Evolutionary conservation across 2,329 filamentous ascomycete species (phyloP).

Genomic region (Fusarium udum): DNA sequence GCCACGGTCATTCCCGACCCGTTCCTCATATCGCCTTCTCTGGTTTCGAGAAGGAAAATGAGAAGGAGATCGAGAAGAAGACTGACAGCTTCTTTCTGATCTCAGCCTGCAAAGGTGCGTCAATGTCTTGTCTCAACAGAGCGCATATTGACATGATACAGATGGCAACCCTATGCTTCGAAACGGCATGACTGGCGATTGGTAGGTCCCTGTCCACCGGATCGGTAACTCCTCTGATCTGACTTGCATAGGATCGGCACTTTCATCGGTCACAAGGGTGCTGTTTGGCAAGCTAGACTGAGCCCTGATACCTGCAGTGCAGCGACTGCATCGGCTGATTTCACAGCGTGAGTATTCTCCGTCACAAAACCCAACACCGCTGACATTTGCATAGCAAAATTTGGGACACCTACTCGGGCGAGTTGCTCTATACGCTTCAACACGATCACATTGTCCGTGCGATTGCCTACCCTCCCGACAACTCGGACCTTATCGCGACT

Average conservation of each 20-base stretch:
- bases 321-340: slow-evolving; percentile 94
- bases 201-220: slow-evolving; percentile 60
- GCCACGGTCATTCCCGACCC: slow-evolving; percentile 91
- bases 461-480: slow-evolving; percentile 86
- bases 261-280: slow-evolving; percentile 97
- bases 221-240: slow-evolving; percentile 20
- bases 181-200: slow-evolving; percentile 94
- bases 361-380: neutral
- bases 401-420: slow-evolving; percentile 96
- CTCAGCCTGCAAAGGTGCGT: slow-evolving; percentile 86
- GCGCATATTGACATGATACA: slow-evolving; percentile 50
- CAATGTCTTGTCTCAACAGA: slow-evolving; percentile 13
- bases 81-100: slow-evolving; percentile 90
- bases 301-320: slow-evolving; percentile 88
- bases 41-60: slow-evolving; percentile 80
- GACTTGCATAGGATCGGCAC: slow-evolving; percentile 82
- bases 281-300: slow-evolving; percentile 94
- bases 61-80: slow-evolving; percentile 67
- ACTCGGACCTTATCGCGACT: slow-evolving; percentile 86
- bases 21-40: slow-evolving; percentile 94
- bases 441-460: slow-evolving; percentile 96
- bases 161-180: slow-evolving; percentile 99
- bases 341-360: slow-evolving; percentile 76
- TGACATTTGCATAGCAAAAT: slow-evolving; percentile 75
- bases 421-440: slow-evolving; percentile 84